Conservation (phyloP, 2,329 filamentous ascomycete genomes). For the Anthostomella pinea region DNA sequence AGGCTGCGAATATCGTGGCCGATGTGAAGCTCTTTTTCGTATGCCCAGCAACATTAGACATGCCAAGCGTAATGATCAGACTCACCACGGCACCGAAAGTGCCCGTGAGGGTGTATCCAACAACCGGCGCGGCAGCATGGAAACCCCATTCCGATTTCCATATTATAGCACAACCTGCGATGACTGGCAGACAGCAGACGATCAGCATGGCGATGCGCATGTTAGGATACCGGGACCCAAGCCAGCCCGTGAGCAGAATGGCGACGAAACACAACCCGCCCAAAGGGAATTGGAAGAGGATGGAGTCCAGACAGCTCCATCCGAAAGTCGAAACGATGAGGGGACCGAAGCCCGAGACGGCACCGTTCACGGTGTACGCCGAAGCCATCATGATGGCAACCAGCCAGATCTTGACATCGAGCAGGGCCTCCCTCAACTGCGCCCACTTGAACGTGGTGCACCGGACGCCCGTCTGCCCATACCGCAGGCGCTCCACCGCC, state of each 20-base stretch:
- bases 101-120: slow-evolving; percentile 69
- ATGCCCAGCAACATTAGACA: slow-evolving; percentile 69
- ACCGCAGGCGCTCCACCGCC: slow-evolving; percentile 60
- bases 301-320: slow-evolving; percentile 60
- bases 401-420: slow-evolving; percentile 63
- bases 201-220: slow-evolving; percentile 64
- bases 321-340: slow-evolving; percentile 71
- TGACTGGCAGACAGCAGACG: slow-evolving; percentile 67
- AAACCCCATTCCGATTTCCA: slow-evolving; percentile 67
- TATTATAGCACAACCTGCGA: slow-evolving; percentile 71
- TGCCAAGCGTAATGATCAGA: slow-evolving; percentile 48
- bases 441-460: slow-evolving; percentile 57
- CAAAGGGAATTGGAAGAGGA: slow-evolving; percentile 73
- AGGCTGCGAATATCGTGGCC: slow-evolving; percentile 70
- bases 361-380: slow-evolving; percentile 70
- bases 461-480: slow-evolving; percentile 61
- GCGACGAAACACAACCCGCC: slow-evolving; percentile 65
- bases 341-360: slow-evolving; percentile 67
- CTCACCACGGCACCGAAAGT: slow-evolving; percentile 71
- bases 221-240: slow-evolving; percentile 59
- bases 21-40: slow-evolving; percentile 79
- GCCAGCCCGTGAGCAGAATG: slow-evolving; percentile 64
- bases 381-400: slow-evolving; percentile 67
- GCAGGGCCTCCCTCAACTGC: slow-evolving; percentile 56
- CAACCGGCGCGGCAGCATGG: slow-evolving; percentile 63